phyloP scores from a whole-genome alignment of 768 basidiomycete genomes.

The Dioszegia hungarica region DNA sequence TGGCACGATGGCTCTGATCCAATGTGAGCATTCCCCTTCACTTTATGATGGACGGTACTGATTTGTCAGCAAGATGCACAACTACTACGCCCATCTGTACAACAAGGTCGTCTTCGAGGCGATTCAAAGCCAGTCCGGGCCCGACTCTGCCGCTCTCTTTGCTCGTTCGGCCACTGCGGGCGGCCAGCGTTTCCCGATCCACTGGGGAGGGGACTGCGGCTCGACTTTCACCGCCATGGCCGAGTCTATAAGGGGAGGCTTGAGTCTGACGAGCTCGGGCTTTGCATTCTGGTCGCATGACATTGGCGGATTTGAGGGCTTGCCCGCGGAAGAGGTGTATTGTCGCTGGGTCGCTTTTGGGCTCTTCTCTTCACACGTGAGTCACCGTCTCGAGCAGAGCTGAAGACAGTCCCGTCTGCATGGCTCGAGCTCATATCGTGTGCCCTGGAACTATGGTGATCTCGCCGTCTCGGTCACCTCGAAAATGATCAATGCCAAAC shows the following conservation, averaged over 20 bases:
- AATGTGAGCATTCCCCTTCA: no score
- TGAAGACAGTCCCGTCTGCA: slow-evolving; percentile 58
- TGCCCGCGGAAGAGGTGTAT: slow-evolving; percentile 64
- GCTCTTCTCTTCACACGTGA: slow-evolving; percentile 64
- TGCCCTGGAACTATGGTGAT: slow-evolving; percentile 68
- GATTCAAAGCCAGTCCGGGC: slow-evolving; percentile 59
- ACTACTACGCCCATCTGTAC: slow-evolving; percentile 64
- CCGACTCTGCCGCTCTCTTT: slow-evolving; percentile 65
- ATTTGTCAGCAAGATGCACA: slow-evolving; percentile 58
- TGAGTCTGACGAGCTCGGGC: slow-evolving; percentile 65
- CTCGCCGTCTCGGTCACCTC: slow-evolving; percentile 52
- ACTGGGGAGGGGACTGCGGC: slow-evolving; percentile 62
- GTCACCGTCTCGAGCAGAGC: not conserved
- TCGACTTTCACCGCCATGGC: slow-evolving; percentile 75
- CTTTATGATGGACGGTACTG: no score
- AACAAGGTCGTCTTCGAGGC: slow-evolving; percentile 66
- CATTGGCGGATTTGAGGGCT: slow-evolving; percentile 74
- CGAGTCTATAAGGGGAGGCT: slow-evolving; percentile 61
- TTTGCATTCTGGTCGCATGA: slow-evolving; percentile 71
- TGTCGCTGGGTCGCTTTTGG: slow-evolving; percentile 74
- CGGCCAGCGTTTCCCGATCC: slow-evolving; percentile 55
- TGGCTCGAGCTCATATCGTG: slow-evolving; percentile 67
- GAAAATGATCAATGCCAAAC: slow-evolving; percentile 59
- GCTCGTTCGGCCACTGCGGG: slow-evolving; percentile 66
- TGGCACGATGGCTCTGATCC: slow-evolving; percentile 68